A percentile compares a stretch with the other conserved stretches of the same genome.
These are phyloP conservation scores for Mycena venus DNA, from an alignment of 768 basidiomycete species.

Conservation along the genomic window DNA sequence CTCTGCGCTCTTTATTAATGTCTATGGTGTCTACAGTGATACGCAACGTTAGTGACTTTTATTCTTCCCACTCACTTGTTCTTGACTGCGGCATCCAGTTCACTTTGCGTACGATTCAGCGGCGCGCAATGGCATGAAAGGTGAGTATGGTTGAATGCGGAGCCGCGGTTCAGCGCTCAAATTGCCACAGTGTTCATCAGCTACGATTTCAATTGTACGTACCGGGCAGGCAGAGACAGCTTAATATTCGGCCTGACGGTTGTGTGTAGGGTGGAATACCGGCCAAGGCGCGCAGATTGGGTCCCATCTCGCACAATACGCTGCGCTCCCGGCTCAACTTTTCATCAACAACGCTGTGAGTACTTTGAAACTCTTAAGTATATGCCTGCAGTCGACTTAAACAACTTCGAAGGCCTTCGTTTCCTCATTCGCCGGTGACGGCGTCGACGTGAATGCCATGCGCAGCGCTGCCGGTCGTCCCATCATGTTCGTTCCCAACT, in stretches of 20 bases:
- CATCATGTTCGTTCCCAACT: conserved; percentile 33
- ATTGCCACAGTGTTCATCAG: conserved; percentile 16
- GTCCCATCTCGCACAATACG: conserved; percentile 51
- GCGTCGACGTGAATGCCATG: conserved; percentile 33
- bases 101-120: conserved; percentile 54
- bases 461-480: conserved; percentile 18
- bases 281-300: conserved; percentile 46
- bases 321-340: conserved; percentile 54
- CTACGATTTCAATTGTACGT: conserved; percentile 38
- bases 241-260: not conserved
- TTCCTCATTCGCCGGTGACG: conserved; percentile 61
- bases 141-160: conserved; percentile 43
- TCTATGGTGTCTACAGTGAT: conserved; percentile 18
- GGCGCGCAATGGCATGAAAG: conserved; percentile 38
- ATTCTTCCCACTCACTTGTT: not conserved
- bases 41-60: conserved; percentile 6
- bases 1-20: not conserved
- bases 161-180: not conserved
- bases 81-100: not conserved
- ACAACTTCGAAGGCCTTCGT: conserved; percentile 42
- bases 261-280: conserved; percentile 23
- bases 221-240: too few relatives aligned
- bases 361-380: not conserved
- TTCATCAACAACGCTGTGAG: conserved; percentile 47
- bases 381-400: not conserved